phyloP scores from a whole-genome alignment of 768 basidiomycete genomes.

The Auricularia sp. region DNA sequence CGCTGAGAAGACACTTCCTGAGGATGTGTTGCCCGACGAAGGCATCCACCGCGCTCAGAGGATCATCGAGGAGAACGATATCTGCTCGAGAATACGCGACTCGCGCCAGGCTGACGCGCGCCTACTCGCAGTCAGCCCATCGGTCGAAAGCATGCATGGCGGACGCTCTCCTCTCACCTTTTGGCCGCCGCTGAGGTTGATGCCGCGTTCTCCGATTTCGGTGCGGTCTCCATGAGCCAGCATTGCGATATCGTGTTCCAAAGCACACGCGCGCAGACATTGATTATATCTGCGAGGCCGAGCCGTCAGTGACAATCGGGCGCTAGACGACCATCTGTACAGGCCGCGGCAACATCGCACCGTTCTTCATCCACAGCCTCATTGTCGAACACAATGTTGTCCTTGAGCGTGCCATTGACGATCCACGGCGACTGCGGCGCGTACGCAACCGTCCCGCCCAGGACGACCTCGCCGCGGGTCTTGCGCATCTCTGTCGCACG shows the following conservation, averaged over 20 bases:
- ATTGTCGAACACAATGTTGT: slow-evolving; percentile 69
- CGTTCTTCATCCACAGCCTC: slow-evolving; percentile 43
- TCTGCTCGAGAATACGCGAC: slow-evolving; percentile 68
- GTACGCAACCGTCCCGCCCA: slow-evolving; percentile 44
- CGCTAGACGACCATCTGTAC: no score
- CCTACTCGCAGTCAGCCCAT: slow-evolving; percentile 25
- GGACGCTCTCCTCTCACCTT: slow-evolving; percentile 15
- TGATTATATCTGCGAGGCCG: slow-evolving; percentile 36
- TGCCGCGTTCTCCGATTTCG: slow-evolving; percentile 71
- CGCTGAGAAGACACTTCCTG: slow-evolving; percentile 47
- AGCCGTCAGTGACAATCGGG: no score
- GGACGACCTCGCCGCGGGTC: slow-evolving; percentile 42
- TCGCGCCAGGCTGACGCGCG: slow-evolving; percentile 63
- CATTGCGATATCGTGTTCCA: slow-evolving; percentile 62
- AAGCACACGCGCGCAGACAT: slow-evolving; percentile 53
- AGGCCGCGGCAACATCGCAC: slow-evolving; percentile 16
- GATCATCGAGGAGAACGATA: slow-evolving; percentile 73
- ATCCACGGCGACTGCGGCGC: slow-evolving; percentile 60
- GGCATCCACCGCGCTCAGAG: slow-evolving; percentile 69
- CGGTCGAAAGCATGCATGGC: no score
- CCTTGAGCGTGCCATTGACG: slow-evolving; percentile 52
- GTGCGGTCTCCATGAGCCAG: slow-evolving; percentile 61
- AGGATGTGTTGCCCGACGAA: slow-evolving; percentile 61
- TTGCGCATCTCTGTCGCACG: slow-evolving; percentile 47
- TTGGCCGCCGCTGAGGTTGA: slow-evolving; percentile 39